Evolutionary conservation across 1,284 basidiomycete species (phyloP), one percentile per base, ranked within the genome.

Genomic region (Cerioporus squamosus): DNA sequence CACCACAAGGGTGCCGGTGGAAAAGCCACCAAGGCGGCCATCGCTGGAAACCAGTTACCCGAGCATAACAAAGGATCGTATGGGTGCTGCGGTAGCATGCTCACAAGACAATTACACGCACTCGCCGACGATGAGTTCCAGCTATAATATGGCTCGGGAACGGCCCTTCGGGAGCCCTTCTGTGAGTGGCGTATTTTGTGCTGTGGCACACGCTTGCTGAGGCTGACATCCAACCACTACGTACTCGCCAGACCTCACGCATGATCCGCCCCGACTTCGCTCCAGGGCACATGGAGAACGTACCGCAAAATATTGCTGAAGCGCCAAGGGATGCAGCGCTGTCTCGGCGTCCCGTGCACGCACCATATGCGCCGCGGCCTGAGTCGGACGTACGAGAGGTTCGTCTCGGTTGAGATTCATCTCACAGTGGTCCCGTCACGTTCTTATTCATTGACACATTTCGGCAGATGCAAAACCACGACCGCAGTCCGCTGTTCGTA

Each of bases 21-120:
- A 39, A 44, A 48, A 59, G 20, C 24, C 31, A 20, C 47, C 26
- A 3, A 55, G 50, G 53, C 47, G 44, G 54, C 44, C 18, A 7
- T 56, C 48, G 49, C 33, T 42, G 20, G 48, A 29, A 29, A 29
- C 6, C 26, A 29, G 9, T 29, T 29, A 46, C 22, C 51, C 49
- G 54, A 40, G 40, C 52, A 55, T 43, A 26, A 61, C 62, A 64
- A 61, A 61, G 62, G 59, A 63, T 6, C 44, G 38, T 44, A 20
- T 18, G 36, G 36, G 17, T 53, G 57, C 62, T 59, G 57, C 50
- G 59, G 59, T 42, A 59, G 45, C 57, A 48, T 51, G 26, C 40
- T 6, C 43, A 20, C 24, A 29, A 38, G 38, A 64, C 59, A 57
- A 61, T 49, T 52, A 39, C 52, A 51, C 23, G 14, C 45, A 46